phyloP scores from a whole-genome alignment of 2,329 filamentous ascomycete genomes.

The Capronia epimyces region DNA sequence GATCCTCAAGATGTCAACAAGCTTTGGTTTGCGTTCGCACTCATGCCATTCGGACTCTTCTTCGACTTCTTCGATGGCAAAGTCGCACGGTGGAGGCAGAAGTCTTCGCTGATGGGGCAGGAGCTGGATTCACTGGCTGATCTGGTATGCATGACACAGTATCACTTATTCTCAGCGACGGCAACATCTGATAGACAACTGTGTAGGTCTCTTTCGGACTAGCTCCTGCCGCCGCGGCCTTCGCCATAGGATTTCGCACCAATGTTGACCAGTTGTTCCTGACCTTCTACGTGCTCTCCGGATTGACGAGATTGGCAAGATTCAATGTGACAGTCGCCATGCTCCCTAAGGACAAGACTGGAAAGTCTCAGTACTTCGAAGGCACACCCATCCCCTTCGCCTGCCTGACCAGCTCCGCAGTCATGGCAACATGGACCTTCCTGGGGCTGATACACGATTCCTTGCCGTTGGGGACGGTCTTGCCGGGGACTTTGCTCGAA shows the following conservation, averaged over 20 bases:
- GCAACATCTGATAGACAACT: neutral
- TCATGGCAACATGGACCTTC: conserved; percentile 87
- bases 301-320: conserved; percentile 83
- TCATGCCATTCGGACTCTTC: conserved; percentile 90
- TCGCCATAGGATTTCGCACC: conserved; percentile 82
- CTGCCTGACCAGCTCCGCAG: conserved; percentile 67
- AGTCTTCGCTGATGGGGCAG: conserved; percentile 96
- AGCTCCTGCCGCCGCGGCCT: conserved; percentile 78
- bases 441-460: conserved; percentile 72
- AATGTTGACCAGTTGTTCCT: conserved; percentile 72
- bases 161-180: neutral
- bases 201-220: conserved; percentile 88
- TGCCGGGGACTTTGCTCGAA: conserved; percentile 64
- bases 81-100: conserved; percentile 91
- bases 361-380: conserved; percentile 94
- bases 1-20: conserved; percentile 60
- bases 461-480: conserved; percentile 69
- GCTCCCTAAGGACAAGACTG: conserved; percentile 83
- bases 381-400: conserved; percentile 87
- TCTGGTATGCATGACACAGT: conserved; percentile 56
- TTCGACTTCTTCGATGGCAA: conserved; percentile 98
- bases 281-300: conserved; percentile 79
- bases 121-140: conserved; percentile 95
- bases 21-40: conserved; percentile 74
- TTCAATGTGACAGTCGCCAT: conserved; percentile 94